These are phyloP conservation scores for Xerophyta viscosa DNA, from an alignment of 106 monocot genomes.

Conservation along the genomic window DNA sequence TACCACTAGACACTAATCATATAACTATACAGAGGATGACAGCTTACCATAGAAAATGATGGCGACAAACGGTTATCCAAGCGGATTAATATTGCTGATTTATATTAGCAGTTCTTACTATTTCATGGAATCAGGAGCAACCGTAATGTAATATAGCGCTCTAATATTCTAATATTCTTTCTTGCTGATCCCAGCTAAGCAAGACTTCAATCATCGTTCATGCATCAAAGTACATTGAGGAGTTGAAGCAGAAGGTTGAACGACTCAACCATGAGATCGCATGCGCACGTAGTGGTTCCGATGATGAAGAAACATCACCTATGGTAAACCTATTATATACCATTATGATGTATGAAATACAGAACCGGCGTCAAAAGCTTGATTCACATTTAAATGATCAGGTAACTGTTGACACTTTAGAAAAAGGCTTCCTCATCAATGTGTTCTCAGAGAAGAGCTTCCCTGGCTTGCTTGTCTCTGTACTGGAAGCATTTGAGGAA, in stretches of 20 bases:
- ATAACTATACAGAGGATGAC: no score
- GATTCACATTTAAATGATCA: slow-evolving; percentile 27
- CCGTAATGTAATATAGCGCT: neutral
- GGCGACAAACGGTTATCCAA: no score
- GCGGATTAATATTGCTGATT: no score
- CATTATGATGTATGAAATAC: neutral
- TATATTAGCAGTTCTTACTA: no score
- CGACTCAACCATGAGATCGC: slow-evolving; percentile 64
- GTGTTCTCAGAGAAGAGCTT: slow-evolving; percentile 58
- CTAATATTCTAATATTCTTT: neutral
- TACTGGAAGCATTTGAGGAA: slow-evolving; percentile 81
- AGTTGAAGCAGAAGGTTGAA: slow-evolving; percentile 78
- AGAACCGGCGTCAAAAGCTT: no score
- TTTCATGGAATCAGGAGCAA: no score
- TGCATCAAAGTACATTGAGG: slow-evolving; percentile 82
- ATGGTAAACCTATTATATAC: slow-evolving; percentile 21
- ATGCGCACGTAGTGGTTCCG: slow-evolving; percentile 11
- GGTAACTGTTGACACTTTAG: slow-evolving; percentile 80
- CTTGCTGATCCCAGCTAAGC: slow-evolving; percentile 32
- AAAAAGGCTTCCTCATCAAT: slow-evolving; percentile 74
- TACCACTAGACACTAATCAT: no score
- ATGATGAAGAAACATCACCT: slow-evolving; percentile 23
- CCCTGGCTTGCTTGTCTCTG: slow-evolving; percentile 66
- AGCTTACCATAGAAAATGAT: neutral
- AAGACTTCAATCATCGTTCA: slow-evolving; percentile 72